Base-by-base conservation (phyloP, 1,139 yeast genomes). In the Debaryomyces sp. region DNA sequence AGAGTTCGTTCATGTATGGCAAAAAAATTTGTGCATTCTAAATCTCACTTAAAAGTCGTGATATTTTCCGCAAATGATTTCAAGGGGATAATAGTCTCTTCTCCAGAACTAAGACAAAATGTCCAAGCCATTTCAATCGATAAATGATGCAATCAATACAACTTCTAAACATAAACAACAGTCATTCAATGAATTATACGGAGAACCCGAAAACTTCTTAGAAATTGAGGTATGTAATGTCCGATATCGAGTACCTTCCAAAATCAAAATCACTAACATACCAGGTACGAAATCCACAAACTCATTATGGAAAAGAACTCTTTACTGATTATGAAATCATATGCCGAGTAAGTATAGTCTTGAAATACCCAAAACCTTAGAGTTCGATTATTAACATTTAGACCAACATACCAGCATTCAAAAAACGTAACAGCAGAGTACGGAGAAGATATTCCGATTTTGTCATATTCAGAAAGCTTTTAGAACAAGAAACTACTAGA, bases 281-380 rank as follows among this genome's bases (percentile, higher is more conserved):
- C 9, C 52, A 69, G 77, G 82, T 86, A 48, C 73, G 80, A 44
- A 85, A 85, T 63, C 96, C 96, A 6, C 82, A 83, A 54, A 91
- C 97, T 0, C 96, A 88, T 60, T 89, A 89, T 50, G 89, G 89
- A 3, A 68, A 82, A 41, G 81, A 83, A 41, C 80, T 85, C 77
- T 94, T 77, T 66, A 94, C 98, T 10, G 98, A 94, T 68, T 94
- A 94, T 64, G 97, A 91, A 67, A 84, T 94, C 32, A 78, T 89
- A 30, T 91, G 97, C 67, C 75, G 95, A 48, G 78, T 74, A 66
- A 49, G 77, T 64, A 45, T 22, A 10, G 6, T 12, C 36, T 17
- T n/a, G 18, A 12, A 45, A 18, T 37, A 23, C 23, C n/a, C 22
- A 13, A 12, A n/a, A 1, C 21, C 17, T 27, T 18, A 22, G 32